Base-by-base conservation (phyloP, 805 yeast species). In the Metschnikowia lochheadii region DNA sequence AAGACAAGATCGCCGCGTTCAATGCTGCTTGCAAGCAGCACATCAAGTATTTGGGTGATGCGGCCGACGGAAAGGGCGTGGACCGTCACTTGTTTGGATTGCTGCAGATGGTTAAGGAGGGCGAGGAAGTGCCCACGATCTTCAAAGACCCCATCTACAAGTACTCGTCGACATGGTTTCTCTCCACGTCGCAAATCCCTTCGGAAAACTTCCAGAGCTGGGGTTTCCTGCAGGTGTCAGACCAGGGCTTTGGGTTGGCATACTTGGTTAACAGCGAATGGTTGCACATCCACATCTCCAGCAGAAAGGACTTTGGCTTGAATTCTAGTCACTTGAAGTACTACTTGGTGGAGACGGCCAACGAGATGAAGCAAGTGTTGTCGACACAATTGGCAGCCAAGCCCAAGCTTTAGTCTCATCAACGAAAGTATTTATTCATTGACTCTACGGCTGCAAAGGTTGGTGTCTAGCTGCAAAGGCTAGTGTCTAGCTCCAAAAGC, bases 191-290 rank as follows among this genome's bases (percentile, higher is more conserved):
- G 1, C 98, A 92, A 70, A 77, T 92, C 57, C 86, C 94, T 7
- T 86, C 95, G 5, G 77, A 73, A 56, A 76, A 76, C 68, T 88
- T 89, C 70, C 89, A 89, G 66, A 91, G 95, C 41, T 92, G 91
- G 78, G 99, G 99, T 33, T 92, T 90, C 89, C 82, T 96, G 17
- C 96, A 95, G 67, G 98, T 94, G 45, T 83, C 87, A 60, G 96
- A 91, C 63, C 88, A 85, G 54, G 99, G 99, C 7, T 84, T 87
- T 62, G 99, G 98, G 6, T 78, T 89, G 55, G 97, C 96, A 7
- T 92, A 92, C 75, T 89, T 90, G 89, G 78, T 92, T 63, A 90
- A 88, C 76, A 81, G 81, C 52, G 86, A 91, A 59, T 85, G 87
- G 82, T 63, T 90, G 57, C 92, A 90, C 65, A 82, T 94, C 63